Percentiles rank a stretch among this genome's conserved stretches.
phyloP scores from a whole-genome alignment of 495 filamentous ascomycete species.

The Penicillium atrosanguineum region DNA sequence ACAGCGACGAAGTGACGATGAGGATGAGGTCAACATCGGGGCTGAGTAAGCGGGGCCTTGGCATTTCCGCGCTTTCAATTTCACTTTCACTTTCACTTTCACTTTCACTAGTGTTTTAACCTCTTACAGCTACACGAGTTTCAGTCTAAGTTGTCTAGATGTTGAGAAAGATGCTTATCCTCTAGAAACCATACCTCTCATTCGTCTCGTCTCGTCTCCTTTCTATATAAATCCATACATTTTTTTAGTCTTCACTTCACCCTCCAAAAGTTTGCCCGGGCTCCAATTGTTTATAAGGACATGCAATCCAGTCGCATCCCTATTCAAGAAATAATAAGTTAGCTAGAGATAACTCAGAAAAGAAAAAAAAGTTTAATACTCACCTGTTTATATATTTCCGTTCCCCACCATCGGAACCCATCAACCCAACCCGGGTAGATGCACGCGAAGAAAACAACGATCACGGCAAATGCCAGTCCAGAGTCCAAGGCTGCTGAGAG shows the following conservation, averaged over 20 bases:
- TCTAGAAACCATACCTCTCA: no score
- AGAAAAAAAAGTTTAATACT: neutral
- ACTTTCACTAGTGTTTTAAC: neutral
- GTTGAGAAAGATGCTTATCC: neutral
- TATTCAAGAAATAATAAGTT: neutral
- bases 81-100: neutral
- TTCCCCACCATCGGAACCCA: slow-evolving; percentile 30
- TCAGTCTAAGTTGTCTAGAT: no score
- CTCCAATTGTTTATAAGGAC: slow-evolving; percentile 22
- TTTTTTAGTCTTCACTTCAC: slow-evolving; percentile 1
- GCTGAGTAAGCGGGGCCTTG: slow-evolving; percentile 7
- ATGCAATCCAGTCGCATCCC: slow-evolving; percentile 32
- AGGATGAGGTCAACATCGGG: neutral
- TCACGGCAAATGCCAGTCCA: slow-evolving; percentile 71
- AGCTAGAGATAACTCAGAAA: neutral
- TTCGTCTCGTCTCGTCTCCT: neutral
- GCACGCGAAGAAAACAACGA: slow-evolving; percentile 75
- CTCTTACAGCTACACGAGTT: neutral
- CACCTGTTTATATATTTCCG: slow-evolving; percentile 31
- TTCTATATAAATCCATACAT: neutral
- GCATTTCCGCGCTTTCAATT: neutral
- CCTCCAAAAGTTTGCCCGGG: slow-evolving; percentile 27
- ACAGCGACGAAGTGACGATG: neutral
- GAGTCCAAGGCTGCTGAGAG: slow-evolving; percentile 80
- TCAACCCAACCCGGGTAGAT: slow-evolving; percentile 28